Evolutionary conservation across 169 alveolate species (phyloP).

Genomic region (Theileria orientalis): DNA sequence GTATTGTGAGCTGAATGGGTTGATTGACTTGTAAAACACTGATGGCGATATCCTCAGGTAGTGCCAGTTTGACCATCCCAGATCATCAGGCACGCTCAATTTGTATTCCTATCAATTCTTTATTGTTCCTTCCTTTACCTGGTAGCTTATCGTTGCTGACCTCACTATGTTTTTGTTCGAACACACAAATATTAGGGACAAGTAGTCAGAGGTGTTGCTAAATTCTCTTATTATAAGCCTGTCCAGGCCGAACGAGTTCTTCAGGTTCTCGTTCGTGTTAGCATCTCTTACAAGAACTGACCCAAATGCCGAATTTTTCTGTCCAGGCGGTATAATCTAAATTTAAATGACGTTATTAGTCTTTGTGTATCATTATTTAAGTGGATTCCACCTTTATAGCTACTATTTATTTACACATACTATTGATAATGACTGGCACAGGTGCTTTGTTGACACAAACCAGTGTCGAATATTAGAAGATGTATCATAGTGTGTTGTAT

Average conservation of each 20-base stretch:
- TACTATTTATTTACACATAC: no score
- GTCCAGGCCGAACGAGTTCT: slow-evolving; percentile 52
- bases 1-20: slow-evolving; percentile 60
- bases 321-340: slow-evolving; percentile 26
- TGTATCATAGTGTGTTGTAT: background rate
- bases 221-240: slow-evolving; percentile 41
- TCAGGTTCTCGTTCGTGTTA: slow-evolving; percentile 28
- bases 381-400: background rate
- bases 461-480: slow-evolving; percentile 17
- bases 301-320: slow-evolving; percentile 36
- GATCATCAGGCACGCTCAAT: slow-evolving; percentile 46
- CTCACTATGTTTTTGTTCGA: slow-evolving; percentile 43
- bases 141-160: slow-evolving; percentile 40
- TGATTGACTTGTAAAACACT: slow-evolving; percentile 47
- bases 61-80: slow-evolving; percentile 55
- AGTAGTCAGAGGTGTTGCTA: slow-evolving; percentile 14
- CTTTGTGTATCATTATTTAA: background rate
- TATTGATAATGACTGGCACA: slow-evolving; percentile 53
- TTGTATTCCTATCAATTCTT: slow-evolving; percentile 14
- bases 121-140: background rate
- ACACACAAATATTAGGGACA: slow-evolving; percentile 35
- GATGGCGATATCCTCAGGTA: slow-evolving; percentile 53
- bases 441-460: slow-evolving; percentile 50
- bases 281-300: slow-evolving; percentile 50
- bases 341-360: background rate